Percentiles rank a stretch among this genome's conserved stretches.
These are phyloP conservation scores for Babesia ovata DNA, from an alignment of 169 alveolate genomes.

Conservation along the genomic window DNA sequence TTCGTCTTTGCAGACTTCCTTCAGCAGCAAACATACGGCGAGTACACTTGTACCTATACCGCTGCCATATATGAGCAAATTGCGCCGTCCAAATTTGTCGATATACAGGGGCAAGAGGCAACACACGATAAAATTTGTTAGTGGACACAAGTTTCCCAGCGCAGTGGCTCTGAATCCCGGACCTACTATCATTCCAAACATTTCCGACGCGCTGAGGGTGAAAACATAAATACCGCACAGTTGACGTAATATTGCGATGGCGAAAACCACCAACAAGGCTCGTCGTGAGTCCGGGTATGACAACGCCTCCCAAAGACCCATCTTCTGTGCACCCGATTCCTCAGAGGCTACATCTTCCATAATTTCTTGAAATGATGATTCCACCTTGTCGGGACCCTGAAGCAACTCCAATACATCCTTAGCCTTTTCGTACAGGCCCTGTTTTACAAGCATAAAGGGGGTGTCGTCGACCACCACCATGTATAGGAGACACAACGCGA, in stretches of 20 bases:
- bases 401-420: conserved; percentile 58
- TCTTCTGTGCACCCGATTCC: conserved; percentile 33
- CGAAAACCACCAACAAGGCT: conserved; percentile 73
- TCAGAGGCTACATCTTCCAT: conserved; percentile 60
- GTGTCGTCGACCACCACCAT: conserved; percentile 65
- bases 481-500: conserved; percentile 52
- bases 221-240: conserved; percentile 83
- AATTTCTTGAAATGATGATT: conserved; percentile 55
- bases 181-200: conserved; percentile 69
- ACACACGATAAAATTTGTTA: conserved; percentile 75
- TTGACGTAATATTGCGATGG: conserved; percentile 80
- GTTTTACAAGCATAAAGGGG: conserved; percentile 64
- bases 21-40: conserved; percentile 66
- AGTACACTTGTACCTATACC: conserved; percentile 44
- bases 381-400: conserved; percentile 67
- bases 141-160: conserved; percentile 65
- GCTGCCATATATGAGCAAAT: conserved; percentile 74
- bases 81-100: conserved; percentile 82
- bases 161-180: conserved; percentile 56
- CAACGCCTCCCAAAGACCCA: conserved; percentile 62
- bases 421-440: conserved; percentile 65
- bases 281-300: conserved; percentile 68
- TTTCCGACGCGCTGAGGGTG: conserved; percentile 78
- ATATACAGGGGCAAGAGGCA: conserved; percentile 71
- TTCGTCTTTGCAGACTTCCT: background rate